A percentile compares a stretch with the other conserved stretches of the same genome.
Evolutionary conservation across 164 flowering plant genomes (phyloP).

Genomic region (Umbilicus rupestris): DNA sequence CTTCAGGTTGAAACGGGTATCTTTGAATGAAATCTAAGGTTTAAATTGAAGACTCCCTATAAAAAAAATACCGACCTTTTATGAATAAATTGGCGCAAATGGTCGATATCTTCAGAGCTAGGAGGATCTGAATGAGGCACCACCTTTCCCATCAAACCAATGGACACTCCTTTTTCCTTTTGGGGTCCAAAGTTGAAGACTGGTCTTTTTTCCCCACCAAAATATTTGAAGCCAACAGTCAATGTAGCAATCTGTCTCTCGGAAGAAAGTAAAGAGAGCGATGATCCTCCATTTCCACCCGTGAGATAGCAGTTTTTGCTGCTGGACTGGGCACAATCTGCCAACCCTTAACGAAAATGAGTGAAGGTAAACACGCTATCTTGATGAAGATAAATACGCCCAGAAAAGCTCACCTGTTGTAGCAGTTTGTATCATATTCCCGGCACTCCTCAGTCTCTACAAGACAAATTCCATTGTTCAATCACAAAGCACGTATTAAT

Average conservation of each 20-base stretch:
- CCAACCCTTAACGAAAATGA: not conserved
- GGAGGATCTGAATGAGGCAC: conserved; percentile 83
- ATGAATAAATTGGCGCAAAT: conserved; percentile 53
- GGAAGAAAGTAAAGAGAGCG: conserved; percentile 17
- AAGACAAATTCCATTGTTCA: not conserved
- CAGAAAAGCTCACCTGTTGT: conserved; percentile 20
- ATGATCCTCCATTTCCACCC: conserved; percentile 10
- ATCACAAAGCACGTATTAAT: not conserved
- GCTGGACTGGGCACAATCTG: conserved; percentile 20
- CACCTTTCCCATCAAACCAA: conserved; percentile 41
- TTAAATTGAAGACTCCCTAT: not conserved
- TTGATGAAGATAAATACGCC: too few species aligned
- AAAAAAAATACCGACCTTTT: conserved; percentile 31
- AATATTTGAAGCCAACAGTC: conserved; percentile 29
- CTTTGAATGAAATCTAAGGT: not conserved
- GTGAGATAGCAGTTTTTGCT: conserved; percentile 11
- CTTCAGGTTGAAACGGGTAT: too few species aligned
- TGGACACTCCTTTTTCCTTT: conserved; percentile 22
- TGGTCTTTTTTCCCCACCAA: conserved; percentile 21
- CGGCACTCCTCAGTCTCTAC: conserved; percentile 20
- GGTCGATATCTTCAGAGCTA: conserved; percentile 38
- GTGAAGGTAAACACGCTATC: not conserved
- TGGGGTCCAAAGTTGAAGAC: conserved; percentile 11
- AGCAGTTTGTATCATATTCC: conserved; percentile 17
- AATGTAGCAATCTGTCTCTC: conserved; percentile 31